Conservation (phyloP, 371 early-diverging fungal species). For the Haplosporangium sp. region DNA sequence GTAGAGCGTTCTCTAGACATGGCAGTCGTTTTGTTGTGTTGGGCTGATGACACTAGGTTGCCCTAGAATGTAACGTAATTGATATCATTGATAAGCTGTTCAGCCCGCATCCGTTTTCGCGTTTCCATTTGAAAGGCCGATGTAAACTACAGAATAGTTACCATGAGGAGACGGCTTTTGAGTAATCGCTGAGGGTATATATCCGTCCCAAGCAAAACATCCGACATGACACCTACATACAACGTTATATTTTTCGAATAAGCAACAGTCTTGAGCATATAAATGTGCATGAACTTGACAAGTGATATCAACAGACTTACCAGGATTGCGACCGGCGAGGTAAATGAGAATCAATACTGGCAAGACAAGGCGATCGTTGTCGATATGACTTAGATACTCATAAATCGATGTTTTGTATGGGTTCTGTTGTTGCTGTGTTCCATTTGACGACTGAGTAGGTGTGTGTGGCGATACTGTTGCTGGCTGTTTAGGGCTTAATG, state of each 20-base stretch:
- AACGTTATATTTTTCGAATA: neutral
- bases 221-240: constrained; percentile 45
- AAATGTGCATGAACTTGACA: too few relatives aligned
- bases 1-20: constrained; percentile 37
- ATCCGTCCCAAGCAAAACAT: constrained; percentile 53
- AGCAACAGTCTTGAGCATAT: too few relatives aligned
- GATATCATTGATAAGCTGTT: neutral
- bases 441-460: neutral
- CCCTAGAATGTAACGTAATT: constrained; percentile 11
- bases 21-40: constrained; percentile 7
- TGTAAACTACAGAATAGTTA: neutral
- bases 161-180: constrained; percentile 47
- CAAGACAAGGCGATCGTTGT: constrained; percentile 37
- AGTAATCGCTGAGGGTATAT: constrained; percentile 55
- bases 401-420: constrained; percentile 49
- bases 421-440: constrained; percentile 21
- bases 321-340: constrained; percentile 52
- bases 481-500: constrained; percentile 4
- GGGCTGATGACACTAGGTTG: constrained; percentile 28
- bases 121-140: too few relatives aligned
- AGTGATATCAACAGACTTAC: constrained; percentile 3
- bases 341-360: constrained; percentile 50
- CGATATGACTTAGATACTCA: constrained; percentile 35
- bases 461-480: neutral
- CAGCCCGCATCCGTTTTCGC: neutral